Base-by-base conservation (phyloP, 148 eudicot species). In the Tetragonia tetragonoides region DNA sequence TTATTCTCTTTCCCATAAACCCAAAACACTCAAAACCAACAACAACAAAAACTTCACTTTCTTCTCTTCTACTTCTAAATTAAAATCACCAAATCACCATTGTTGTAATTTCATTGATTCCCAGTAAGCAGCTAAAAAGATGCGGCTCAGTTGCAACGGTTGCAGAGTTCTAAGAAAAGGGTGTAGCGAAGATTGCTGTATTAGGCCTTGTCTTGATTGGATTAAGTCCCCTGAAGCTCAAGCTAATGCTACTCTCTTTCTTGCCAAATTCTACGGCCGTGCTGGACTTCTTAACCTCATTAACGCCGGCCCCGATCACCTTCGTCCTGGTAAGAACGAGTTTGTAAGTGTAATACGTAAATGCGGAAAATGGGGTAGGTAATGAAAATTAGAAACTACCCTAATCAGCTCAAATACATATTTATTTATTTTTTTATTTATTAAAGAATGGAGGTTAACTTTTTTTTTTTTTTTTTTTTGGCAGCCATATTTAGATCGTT, bases 191-290 rank as follows among this genome's bases (percentile, higher is more conserved):
- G 81, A 84, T 37, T 89, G 90, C 81, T 63, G 54, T 28, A 83
- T 89, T 10, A 46, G 90, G 4, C 92, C 90, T 3, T 87, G 90
- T 62, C 86, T 89, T 17, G 62, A 80, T 6, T 89, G 92, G 92
- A 89, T 89, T 77, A 81, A 79, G 14, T 84, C 89, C 4, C 57
- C 87, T 1, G 86, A 89, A 0, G 84, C 86, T 3, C 90, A 89
- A 69, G 83, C 92, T 70, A 84, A 87, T 63, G 92, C 92, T 71
- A 89, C 90, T 65, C 66, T 85, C 74, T 89, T 89, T 78, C 85
- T 89, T 6, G 86, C 92, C 41, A 89, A 87, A 81, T 87, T 87
- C 80, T 89, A 87, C 56, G 92, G 92, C 62, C 92, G 92, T 2
- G 83, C 89, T 28, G 92, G 92, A 49, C 84, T 89, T 16, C 63